These are phyloP conservation scores for Colletotrichum graminicola DNA, from an alignment of 2,329 filamentous ascomycete genomes.

Conservation along the genomic window DNA sequence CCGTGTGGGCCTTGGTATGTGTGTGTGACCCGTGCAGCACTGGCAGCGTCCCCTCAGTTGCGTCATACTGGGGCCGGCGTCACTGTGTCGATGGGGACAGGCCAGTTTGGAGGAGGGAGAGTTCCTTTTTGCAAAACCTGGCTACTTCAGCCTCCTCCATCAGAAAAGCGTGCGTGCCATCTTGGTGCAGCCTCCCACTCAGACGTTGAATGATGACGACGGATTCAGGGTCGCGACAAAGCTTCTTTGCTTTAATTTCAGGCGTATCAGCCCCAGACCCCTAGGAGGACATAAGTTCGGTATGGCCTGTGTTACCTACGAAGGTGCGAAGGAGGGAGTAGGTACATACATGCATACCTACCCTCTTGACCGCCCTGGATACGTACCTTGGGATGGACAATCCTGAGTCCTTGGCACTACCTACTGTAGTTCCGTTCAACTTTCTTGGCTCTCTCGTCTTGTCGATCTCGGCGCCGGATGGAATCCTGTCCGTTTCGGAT, in stretches of 20 bases:
- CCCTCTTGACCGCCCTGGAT: no score
- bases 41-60: conserved; percentile 40
- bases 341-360: neutral
- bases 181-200: conserved; percentile 8
- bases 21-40: conserved; percentile 36
- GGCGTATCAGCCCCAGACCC: neutral
- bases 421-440: conserved; percentile 34
- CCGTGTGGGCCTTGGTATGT: conserved; percentile 16
- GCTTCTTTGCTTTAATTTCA: conserved; percentile 10
- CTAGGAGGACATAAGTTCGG: neutral
- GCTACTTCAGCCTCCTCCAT: conserved; percentile 31
- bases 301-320: conserved; percentile 5
- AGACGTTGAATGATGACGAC: conserved; percentile 30
- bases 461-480: conserved; percentile 38
- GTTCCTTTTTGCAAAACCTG: conserved; percentile 1
- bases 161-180: conserved; percentile 36
- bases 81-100: conserved; percentile 21
- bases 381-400: neutral
- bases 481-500: conserved; percentile 35
- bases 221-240: conserved; percentile 20
- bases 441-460: conserved; percentile 25
- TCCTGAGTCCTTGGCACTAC: conserved; percentile 32
- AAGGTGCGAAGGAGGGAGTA: no score
- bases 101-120: conserved; percentile 4
- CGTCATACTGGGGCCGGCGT: conserved; percentile 36